Evolutionary conservation across 2,329 filamentous ascomycete genomes (phyloP).

Genomic region (Pseudogymnoascus verrucosus): DNA sequence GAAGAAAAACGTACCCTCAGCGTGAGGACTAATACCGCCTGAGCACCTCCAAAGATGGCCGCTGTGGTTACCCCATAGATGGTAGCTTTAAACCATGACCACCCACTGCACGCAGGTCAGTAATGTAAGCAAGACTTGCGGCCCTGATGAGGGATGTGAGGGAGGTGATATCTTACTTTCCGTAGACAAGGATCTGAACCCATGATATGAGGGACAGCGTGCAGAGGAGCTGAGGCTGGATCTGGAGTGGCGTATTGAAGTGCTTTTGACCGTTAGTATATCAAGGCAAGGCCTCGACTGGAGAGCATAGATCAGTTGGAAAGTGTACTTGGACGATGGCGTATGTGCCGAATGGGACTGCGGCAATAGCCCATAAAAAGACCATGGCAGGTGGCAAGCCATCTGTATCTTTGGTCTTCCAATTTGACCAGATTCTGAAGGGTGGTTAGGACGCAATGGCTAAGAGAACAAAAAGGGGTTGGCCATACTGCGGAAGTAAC

Average conservation of each 20-base stretch:
- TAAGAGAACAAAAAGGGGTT: background rate
- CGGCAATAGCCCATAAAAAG: constrained; percentile 50
- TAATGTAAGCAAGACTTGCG: background rate
- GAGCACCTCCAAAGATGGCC: constrained; percentile 42
- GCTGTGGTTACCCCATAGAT: constrained; percentile 34
- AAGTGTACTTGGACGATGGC: constrained; percentile 38
- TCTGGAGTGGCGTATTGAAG: constrained; percentile 45
- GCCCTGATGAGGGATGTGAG: background rate
- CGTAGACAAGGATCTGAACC: constrained; percentile 45
- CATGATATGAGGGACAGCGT: constrained; percentile 41
- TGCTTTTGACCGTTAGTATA: constrained; percentile 30
- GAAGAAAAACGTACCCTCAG: constrained; percentile 37
- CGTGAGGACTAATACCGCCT: constrained; percentile 49
- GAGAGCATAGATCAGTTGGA: background rate
- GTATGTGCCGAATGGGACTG: constrained; percentile 44
- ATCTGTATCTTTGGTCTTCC: constrained; percentile 51
- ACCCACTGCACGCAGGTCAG: constrained; percentile 31
- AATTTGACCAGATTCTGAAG: constrained; percentile 50
- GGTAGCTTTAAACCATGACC: constrained; percentile 39
- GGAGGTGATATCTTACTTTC: constrained; percentile 30
- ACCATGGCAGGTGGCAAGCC: constrained; percentile 54
- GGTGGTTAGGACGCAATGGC: background rate
- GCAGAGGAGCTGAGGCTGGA: constrained; percentile 47
- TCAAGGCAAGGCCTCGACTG: background rate
- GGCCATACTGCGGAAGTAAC: constrained; percentile 27